These are phyloP conservation scores for Blastosporella zonata DNA, from an alignment of 1,284 basidiomycete genomes.

Conservation along the genomic window DNA sequence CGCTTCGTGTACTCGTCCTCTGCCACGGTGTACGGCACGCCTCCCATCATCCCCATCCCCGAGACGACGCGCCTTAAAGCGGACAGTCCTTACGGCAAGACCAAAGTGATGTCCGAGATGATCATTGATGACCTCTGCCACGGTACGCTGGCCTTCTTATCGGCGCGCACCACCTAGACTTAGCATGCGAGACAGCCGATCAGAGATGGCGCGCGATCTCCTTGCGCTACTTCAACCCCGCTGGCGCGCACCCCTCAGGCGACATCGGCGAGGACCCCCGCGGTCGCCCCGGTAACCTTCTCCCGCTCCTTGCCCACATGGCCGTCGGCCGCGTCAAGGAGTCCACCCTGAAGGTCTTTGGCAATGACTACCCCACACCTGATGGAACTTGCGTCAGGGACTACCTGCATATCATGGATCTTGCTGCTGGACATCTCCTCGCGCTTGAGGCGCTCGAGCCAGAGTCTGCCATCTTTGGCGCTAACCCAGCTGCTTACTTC, in stretches of 20 bases:
- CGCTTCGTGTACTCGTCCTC: constrained; percentile 97
- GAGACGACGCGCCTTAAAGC: constrained; percentile 88
- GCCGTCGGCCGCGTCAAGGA: constrained; percentile 88
- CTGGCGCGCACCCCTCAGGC: constrained; percentile 95
- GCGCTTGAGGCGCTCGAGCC: constrained; percentile 84
- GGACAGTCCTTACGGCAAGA: constrained; percentile 93
- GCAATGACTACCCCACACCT: constrained; percentile 95
- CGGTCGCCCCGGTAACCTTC: constrained; percentile 92
- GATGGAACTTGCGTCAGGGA: constrained; percentile 98
- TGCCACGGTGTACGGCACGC: constrained; percentile 98
- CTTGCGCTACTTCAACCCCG: constrained; percentile 97
- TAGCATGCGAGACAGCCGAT: constrained; percentile 48
- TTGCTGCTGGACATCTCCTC: constrained; percentile 91
- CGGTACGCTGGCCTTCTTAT: constrained; percentile 42
- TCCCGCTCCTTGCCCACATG: constrained; percentile 95
- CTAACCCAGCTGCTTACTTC: constrained; percentile 56
- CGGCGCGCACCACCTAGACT: not conserved
- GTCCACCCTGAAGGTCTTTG: constrained; percentile 87
- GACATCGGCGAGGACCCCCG: constrained; percentile 94
- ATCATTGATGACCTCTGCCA: constrained; percentile 89
- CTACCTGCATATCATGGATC: constrained; percentile 96
- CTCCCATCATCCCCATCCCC: constrained; percentile 90
- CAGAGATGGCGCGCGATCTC: constrained; percentile 78
- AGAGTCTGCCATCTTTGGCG: constrained; percentile 55
- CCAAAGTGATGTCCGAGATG: constrained; percentile 93